phyloP scores from a whole-genome alignment of 768 basidiomycete genomes.

The Kwoniella heveanensis region DNA sequence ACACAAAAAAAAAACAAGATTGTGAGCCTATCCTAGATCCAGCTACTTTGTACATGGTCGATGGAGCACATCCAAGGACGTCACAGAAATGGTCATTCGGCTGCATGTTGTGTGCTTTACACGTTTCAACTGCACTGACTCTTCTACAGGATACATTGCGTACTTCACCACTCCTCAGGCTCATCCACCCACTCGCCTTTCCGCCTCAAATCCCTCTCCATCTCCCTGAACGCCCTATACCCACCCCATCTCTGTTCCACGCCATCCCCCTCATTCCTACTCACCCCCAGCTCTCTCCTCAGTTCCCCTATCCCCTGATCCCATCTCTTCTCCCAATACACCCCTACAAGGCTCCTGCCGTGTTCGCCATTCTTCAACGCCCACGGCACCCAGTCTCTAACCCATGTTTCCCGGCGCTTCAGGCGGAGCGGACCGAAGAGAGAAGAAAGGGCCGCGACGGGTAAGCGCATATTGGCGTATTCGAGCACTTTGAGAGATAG shows the following conservation, averaged over 20 bases:
- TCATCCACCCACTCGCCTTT: slow-evolving; percentile 53
- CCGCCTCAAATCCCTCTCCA: slow-evolving; percentile 61
- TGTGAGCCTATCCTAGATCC: too few species aligned
- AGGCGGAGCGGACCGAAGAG: slow-evolving; percentile 77
- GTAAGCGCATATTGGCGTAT: slow-evolving; percentile 85
- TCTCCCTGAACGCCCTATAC: slow-evolving; percentile 68
- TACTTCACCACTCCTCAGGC: slow-evolving; percentile 46
- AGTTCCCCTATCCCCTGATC: slow-evolving; percentile 77
- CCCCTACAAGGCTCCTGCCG: slow-evolving; percentile 75
- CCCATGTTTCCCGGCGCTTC: slow-evolving; percentile 64
- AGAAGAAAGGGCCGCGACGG: slow-evolving; percentile 80
- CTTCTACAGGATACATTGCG: too few species aligned
- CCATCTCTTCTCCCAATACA: slow-evolving; percentile 98
- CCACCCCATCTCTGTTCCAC: slow-evolving; percentile 71
- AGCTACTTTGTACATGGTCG: too few species aligned
- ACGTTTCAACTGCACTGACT: too few species aligned
- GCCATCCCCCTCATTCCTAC: slow-evolving; percentile 61
- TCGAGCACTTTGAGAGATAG: slow-evolving; percentile 94
- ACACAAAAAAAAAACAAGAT: too few species aligned
- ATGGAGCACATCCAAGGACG: too few species aligned
- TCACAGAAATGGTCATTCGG: too few species aligned
- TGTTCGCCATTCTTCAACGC: slow-evolving; percentile 79
- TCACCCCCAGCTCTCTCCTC: slow-evolving; percentile 77
- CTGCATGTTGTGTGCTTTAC: too few species aligned
- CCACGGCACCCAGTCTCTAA: slow-evolving; percentile 88